phyloP scores from a whole-genome alignment of 257 asterid genomes.

The Penstemon davidsonii region DNA sequence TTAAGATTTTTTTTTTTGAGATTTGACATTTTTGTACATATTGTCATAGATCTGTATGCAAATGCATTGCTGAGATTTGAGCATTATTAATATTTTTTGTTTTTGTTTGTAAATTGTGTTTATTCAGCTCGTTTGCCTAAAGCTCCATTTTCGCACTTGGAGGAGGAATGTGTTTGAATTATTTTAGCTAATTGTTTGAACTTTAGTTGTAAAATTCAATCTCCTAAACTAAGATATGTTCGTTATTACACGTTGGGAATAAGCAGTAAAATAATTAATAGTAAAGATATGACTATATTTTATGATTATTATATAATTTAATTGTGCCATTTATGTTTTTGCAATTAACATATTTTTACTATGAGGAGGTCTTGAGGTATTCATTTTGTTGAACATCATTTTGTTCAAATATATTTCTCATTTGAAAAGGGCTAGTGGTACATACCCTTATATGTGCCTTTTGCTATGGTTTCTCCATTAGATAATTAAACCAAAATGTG shows the following conservation, averaged over 20 bases:
- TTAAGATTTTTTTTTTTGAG: not conserved
- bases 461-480: too few species aligned
- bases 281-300: too few species aligned
- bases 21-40: not conserved
- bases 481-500: too few species aligned
- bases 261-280: too few species aligned
- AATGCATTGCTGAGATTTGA: not conserved
- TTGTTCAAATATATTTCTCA: conserved; percentile 59
- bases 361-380: too few species aligned
- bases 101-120: conserved; percentile 1
- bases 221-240: too few species aligned
- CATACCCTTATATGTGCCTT: not conserved
- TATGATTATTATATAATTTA: too few species aligned
- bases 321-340: too few species aligned
- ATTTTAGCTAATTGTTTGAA: not conserved
- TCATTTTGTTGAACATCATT: too few species aligned
- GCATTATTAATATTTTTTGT: not conserved
- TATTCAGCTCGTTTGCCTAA: conserved; percentile 33
- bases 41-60: conserved; percentile 28
- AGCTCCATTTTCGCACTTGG: conserved; percentile 31
- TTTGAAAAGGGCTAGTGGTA: conserved; percentile 26
- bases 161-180: conserved; percentile 9
- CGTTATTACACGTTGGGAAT: too few species aligned
- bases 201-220: not conserved
- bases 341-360: too few species aligned